These are phyloP conservation scores for Myrmaecium sp. DNA, from an alignment of 2,329 filamentous ascomycete genomes.

Conservation along the genomic window DNA sequence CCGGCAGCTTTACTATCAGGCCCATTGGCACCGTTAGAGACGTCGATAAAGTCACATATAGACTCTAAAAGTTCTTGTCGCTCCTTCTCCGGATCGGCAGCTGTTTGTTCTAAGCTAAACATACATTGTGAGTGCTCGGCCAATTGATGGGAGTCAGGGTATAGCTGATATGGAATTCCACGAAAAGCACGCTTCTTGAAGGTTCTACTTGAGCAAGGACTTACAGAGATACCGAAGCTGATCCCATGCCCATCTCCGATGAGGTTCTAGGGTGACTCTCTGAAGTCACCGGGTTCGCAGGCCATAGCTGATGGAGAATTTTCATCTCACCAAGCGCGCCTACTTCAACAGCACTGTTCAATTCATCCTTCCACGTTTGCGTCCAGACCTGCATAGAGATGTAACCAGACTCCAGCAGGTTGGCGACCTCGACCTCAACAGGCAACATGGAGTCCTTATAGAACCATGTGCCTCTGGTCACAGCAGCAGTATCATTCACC, in stretches of 20 bases:
- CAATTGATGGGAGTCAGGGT: background rate
- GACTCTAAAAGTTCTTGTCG: conserved; percentile 25
- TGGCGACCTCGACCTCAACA: conserved; percentile 69
- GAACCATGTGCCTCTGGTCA: conserved; percentile 87
- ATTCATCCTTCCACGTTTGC: conserved; percentile 80
- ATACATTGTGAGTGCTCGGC: no score
- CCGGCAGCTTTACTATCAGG: conserved; percentile 32
- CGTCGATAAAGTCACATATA: conserved; percentile 31
- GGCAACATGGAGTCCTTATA: conserved; percentile 92
- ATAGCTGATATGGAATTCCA: background rate
- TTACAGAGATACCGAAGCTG: conserved; percentile 9
- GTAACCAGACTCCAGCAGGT: conserved; percentile 85
- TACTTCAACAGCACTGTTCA: conserved; percentile 78
- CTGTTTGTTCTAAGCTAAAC: conserved; percentile 16
- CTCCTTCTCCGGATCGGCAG: conserved; percentile 26
- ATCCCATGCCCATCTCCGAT: conserved; percentile 13
- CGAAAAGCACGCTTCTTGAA: background rate
- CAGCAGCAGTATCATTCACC: conserved; percentile 69
- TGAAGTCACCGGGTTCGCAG: conserved; percentile 38
- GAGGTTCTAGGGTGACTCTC: conserved; percentile 26
- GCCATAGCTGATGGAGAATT: conserved; percentile 70
- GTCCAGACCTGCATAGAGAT: conserved; percentile 74
- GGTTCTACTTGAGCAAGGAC: background rate
- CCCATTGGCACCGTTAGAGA: conserved; percentile 27
- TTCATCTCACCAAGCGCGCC: conserved; percentile 85